Evolutionary conservation across 306 rosid genomes (phyloP), one percentile per base, ranked within the genome.

Genomic region (Fagus sylvatica): DNA sequence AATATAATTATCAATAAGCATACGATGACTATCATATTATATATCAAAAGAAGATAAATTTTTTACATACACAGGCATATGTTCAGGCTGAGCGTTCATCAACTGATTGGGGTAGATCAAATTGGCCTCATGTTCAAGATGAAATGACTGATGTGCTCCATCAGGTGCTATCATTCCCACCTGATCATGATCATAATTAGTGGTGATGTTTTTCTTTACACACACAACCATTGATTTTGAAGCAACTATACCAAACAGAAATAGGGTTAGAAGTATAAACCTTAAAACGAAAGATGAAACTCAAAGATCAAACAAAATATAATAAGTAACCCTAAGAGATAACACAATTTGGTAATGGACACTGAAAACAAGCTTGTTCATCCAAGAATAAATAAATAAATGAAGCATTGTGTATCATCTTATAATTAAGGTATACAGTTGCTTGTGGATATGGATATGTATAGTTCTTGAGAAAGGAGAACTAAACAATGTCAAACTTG

Each of bases 161-260:
- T 60, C 70, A 13, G 16, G 55, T 11, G 39, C 57, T n/a, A 61
- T 11, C 71, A 65, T 6, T n/a, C 71, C 71, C 48, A 65, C 13
- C 71, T 39, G 71, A 65, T 62, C 48, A 65, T 39, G 71, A 65
- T 65, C 71, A 37, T 65, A 39, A 32, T 39, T 48, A 34, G 32
- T 65, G 71, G 46, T 1, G 16, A 39, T 62, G 22, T 36, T 62
- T 62, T 62, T n/a, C 5, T 34, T 15, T 62, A 62, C 10, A 34
- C 19, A 34, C 17, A 62, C 9, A 33, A 37, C 4, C 1, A 65
- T 13, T 15, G 46, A 64, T 8, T 56, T 57, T 57, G 36, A 57
- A 28, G 33, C 64, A 57, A 28, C 28, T 22, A 9, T 57, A 57
- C 5, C 36, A 28, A 28, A 57, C 7, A 22, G 36, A 36, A 34